These are phyloP conservation scores for Colletotrichum noveboracense DNA, from an alignment of 2,329 filamentous ascomycete genomes.

Conservation along the genomic window DNA sequence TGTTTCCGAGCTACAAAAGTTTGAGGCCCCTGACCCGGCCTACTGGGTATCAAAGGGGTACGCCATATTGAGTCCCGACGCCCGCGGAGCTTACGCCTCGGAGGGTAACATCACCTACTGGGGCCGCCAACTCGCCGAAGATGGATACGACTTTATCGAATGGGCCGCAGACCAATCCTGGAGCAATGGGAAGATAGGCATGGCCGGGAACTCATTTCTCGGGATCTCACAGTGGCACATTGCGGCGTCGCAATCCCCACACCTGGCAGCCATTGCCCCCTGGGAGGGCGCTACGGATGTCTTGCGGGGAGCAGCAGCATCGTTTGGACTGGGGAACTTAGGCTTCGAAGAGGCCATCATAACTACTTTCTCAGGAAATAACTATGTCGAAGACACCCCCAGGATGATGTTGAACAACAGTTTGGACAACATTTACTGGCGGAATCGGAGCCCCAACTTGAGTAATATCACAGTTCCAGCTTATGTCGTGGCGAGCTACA, in stretches of 20 bases:
- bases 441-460: neutral
- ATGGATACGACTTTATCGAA: neutral
- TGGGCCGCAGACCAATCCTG: neutral
- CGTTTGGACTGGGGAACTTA: neutral
- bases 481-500: neutral
- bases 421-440: neutral
- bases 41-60: neutral
- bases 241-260: neutral
- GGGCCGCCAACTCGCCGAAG: neutral
- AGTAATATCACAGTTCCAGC: neutral
- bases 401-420: neutral
- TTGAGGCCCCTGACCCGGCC: neutral
- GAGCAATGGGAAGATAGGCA: neutral
- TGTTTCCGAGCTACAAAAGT: neutral
- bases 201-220: neutral
- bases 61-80: neutral
- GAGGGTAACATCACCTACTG: neutral
- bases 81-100: neutral
- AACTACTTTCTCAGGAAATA: neutral
- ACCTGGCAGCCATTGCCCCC: neutral
- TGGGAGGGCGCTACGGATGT: neutral
- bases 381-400: neutral
- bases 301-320: neutral
- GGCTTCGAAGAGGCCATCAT: neutral
- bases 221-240: neutral